Evolutionary conservation across 2,329 filamentous ascomycete genomes (phyloP).

Genomic region (Fusarium torulosum): DNA sequence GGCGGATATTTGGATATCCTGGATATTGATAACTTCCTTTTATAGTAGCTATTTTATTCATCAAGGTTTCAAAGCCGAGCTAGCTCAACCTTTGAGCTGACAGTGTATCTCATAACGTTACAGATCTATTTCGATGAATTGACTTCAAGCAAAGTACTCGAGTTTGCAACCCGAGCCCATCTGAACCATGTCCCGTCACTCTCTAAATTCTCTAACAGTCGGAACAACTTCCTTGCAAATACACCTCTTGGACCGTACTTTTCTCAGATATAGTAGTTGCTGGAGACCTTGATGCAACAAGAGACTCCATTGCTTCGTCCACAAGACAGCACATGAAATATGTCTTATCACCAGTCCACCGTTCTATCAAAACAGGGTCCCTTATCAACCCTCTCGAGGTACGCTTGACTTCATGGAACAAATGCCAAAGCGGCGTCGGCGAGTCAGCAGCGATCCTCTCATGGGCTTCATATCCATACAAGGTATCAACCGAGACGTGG

Average conservation of each 20-base stretch:
- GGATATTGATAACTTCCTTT: conserved; percentile 25
- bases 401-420: background rate
- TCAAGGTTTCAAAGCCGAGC: background rate
- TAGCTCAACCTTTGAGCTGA: background rate
- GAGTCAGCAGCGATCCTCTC: background rate
- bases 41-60: background rate
- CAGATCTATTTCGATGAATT: no score
- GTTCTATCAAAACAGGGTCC: background rate
- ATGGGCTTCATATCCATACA: background rate
- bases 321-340: background rate
- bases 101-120: background rate
- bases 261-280: background rate
- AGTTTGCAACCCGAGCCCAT: background rate
- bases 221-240: no score
- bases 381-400: background rate
- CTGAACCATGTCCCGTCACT: background rate
- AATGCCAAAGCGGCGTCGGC: background rate
- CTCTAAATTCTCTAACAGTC: background rate
- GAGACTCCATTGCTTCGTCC: background rate
- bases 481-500: background rate
- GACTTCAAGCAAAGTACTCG: background rate
- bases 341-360: background rate
- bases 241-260: background rate
- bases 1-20: conserved; percentile 29
- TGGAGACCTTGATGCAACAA: background rate